Base-by-base conservation (phyloP, 345 rosid genomes). In the Gossypium rotundifolium region DNA sequence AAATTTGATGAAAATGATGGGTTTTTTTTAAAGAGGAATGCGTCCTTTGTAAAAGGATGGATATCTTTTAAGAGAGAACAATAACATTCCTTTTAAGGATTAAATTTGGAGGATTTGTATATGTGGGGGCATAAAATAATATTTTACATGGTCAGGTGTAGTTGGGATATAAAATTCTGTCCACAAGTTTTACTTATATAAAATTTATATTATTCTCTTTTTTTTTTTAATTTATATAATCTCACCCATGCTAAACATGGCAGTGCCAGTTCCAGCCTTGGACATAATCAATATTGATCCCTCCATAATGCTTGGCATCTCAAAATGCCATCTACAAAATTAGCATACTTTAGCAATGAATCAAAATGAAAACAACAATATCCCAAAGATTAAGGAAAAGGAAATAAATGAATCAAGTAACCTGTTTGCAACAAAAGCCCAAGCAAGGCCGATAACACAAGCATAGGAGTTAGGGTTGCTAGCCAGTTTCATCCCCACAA, bases 191-290 rank as follows among this genome's bases (percentile, higher is more conserved):
- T 33, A 33, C 38, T 33, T 33, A 33, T 0, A 33, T 33, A 33
- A 33, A 33, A 33, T 33, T 33, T 33, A 33, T 33, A 33, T 33
- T 33, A 33, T 33, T 33, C 38, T 33, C 6, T 29, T 29, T 3
- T 29, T 29, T 29, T 29, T 29, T 33, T 4, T 0, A 29, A 17
- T 27, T 18, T 14, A 46, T 48, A 18, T 3, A 38, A 1, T 12
- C 84, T 81, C 74, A 95, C 99, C 99, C 87, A 95, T 86, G 80
- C 83, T 91, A 80, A 95, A 95, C 98, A 95, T 93, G 78, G 96
- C 95, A 75, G 99, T 92, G 78, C 99, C 97, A 16, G 90, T 87
- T 46, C 96, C 98, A 72, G 96, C 96, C 80, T 75, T 92, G n/a
- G 98, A 91, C 90, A 94, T 83, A 55, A 92, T 88, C 75, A 83